A percentile compares a stretch with the other conserved stretches of the same genome.
These are phyloP conservation scores for Zelopaecilomyces penicillatus DNA, from an alignment of 2,329 filamentous ascomycete genomes.

Conservation along the genomic window DNA sequence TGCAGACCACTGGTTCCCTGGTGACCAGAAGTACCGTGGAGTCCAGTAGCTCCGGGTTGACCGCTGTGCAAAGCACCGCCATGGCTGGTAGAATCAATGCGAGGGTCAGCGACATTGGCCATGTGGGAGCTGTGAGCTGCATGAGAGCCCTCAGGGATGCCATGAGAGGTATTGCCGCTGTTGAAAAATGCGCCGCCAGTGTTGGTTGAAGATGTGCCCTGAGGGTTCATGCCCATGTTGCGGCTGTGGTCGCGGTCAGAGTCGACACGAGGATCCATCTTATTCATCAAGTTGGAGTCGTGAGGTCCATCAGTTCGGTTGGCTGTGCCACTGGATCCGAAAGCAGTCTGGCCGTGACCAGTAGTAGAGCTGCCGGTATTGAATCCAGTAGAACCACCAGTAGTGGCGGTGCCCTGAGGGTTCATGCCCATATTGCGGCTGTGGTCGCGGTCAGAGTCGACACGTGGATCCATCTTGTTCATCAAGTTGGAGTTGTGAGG, in stretches of 20 bases:
- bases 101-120: slow-evolving; percentile 43
- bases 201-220: slow-evolving; percentile 6
- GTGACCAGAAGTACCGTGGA: slow-evolving; percentile 10
- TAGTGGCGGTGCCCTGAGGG: slow-evolving; percentile 22
- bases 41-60: slow-evolving; percentile 1
- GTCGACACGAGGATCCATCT: slow-evolving; percentile 44
- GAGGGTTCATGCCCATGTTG: slow-evolving; percentile 16
- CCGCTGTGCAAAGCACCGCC: slow-evolving; percentile 32
- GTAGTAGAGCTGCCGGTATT: slow-evolving; percentile 10
- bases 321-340: slow-evolving; percentile 12
- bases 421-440: slow-evolving; percentile 25
- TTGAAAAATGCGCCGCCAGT: slow-evolving; percentile 6
- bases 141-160: slow-evolving; percentile 21
- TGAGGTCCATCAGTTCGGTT: slow-evolving; percentile 34
- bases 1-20: slow-evolving; percentile 34
- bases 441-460: slow-evolving; percentile 44
- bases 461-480: slow-evolving; percentile 47
- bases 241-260: slow-evolving; percentile 38
- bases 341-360: slow-evolving; percentile 3
- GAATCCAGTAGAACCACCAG: background rate
- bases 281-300: slow-evolving; percentile 37
- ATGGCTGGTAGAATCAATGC: slow-evolving; percentile 32
- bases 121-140: slow-evolving; percentile 36
- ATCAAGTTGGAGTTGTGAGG: slow-evolving; percentile 37
- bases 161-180: slow-evolving; percentile 9